These are phyloP conservation scores for Pyrus bretschneideri DNA, from an alignment of 306 rosid genomes.

Conservation along the genomic window DNA sequence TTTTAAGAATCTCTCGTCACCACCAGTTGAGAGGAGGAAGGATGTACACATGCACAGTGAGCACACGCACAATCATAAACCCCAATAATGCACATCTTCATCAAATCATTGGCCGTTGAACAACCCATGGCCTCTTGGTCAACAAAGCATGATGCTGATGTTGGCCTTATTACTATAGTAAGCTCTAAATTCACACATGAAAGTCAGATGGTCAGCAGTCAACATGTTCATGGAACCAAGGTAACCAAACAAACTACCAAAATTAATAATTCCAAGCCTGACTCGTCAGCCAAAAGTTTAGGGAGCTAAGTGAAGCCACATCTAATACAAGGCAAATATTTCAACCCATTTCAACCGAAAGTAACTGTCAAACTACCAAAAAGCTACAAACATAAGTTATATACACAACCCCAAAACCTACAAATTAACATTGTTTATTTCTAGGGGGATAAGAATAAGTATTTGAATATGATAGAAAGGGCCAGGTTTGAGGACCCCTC, in stretches of 20 bases:
- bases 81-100: slow-evolving; percentile 9
- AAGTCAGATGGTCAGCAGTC: slow-evolving; percentile 13
- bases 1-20: neutral
- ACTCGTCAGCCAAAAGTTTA: neutral
- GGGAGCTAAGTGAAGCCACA: slow-evolving; percentile 9
- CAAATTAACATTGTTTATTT: neutral
- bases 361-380: slow-evolving; percentile 23
- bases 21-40: neutral
- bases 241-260: slow-evolving; percentile 14
- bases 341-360: slow-evolving; percentile 17
- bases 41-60: neutral
- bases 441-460: slow-evolving; percentile 15
- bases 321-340: neutral
- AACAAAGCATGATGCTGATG: slow-evolving; percentile 21
- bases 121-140: slow-evolving; percentile 12
- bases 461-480: slow-evolving; percentile 38
- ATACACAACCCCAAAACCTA: neutral
- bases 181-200: neutral
- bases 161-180: slow-evolving; percentile 11
- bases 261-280: neutral
- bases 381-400: neutral
- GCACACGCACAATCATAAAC: neutral
- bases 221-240: slow-evolving; percentile 12
- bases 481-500: slow-evolving; percentile 44
- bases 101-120: slow-evolving; percentile 25